Conservation (phyloP, 2,329 filamentous ascomycete genomes). For the Metarhizium sp. region DNA sequence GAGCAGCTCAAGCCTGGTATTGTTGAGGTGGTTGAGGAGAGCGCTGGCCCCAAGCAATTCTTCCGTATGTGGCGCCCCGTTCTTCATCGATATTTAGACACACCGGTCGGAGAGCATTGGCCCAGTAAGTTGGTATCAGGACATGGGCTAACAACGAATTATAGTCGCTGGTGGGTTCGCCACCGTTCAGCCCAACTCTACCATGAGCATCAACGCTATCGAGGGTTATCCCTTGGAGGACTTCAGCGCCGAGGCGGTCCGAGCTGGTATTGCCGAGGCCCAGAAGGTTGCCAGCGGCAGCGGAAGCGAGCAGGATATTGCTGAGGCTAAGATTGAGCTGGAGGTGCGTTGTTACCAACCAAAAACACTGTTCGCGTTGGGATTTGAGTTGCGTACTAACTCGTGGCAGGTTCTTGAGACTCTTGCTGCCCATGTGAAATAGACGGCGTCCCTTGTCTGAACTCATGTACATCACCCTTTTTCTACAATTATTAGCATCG, state of each 20-base stretch:
- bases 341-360: conserved; percentile 52
- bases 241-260: conserved; percentile 87
- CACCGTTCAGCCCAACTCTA: conserved; percentile 88
- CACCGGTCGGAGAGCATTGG: background rate
- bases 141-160: conserved; percentile 7
- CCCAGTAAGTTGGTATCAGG: background rate
- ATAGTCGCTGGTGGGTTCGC: conserved; percentile 94
- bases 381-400: background rate
- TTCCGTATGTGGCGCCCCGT: conserved; percentile 63
- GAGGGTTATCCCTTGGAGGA: conserved; percentile 93
- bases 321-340: conserved; percentile 97
- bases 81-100: background rate
- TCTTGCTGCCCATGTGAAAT: conserved; percentile 73
- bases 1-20: conserved; percentile 97
- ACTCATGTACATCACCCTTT: conserved; percentile 33
- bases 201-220: conserved; percentile 95
- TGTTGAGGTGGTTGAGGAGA: conserved; percentile 92
- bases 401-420: conserved; percentile 64
- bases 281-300: conserved; percentile 87
- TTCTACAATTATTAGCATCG: conserved; percentile 24
- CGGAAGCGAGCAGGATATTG: conserved; percentile 94
- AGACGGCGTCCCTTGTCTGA: conserved; percentile 41
- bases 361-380: background rate
- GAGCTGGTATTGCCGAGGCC: conserved; percentile 83
- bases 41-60: conserved; percentile 84